These are phyloP conservation scores for Chlorella sorokiniana DNA, from an alignment of 139 green algal genomes.

Conservation along the genomic window DNA sequence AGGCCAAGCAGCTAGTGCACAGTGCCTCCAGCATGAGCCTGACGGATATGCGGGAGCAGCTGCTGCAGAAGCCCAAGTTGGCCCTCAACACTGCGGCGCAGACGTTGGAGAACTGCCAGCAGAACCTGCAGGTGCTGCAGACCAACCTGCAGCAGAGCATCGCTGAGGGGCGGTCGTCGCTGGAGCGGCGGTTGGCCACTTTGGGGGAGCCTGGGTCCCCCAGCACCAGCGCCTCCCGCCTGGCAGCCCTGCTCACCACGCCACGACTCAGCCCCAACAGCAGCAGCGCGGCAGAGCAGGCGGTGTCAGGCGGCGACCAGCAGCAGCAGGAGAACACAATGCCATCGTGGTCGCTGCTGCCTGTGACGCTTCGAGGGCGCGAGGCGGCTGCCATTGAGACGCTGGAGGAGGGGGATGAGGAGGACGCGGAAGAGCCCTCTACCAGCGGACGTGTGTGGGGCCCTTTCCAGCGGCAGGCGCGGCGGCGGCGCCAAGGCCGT, in stretches of 20 bases:
- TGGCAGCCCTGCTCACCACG: slow-evolving; percentile 28
- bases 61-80: slow-evolving; percentile 46
- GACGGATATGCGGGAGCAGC: slow-evolving; percentile 23
- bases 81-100: slow-evolving; percentile 38
- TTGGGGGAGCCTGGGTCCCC: slow-evolving; percentile 41
- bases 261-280: not conserved
- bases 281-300: not conserved
- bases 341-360: slow-evolving; percentile 29
- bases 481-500: not conserved
- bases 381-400: slow-evolving; percentile 33
- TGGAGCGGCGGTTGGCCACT: slow-evolving; percentile 34
- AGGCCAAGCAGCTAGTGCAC: slow-evolving; percentile 41
- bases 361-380: slow-evolving; percentile 27
- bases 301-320: not conserved
- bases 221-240: slow-evolving; percentile 1
- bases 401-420: slow-evolving; percentile 32
- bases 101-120: slow-evolving; percentile 56
- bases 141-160: slow-evolving; percentile 35
- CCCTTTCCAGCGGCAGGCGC: slow-evolving; percentile 27
- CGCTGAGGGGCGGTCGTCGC: slow-evolving; percentile 14
- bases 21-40: slow-evolving; percentile 38
- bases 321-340: not conserved
- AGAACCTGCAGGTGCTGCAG: slow-evolving; percentile 50
- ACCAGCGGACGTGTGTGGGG: slow-evolving; percentile 15
- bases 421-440: not conserved